A percentile compares a stretch with the other conserved stretches of the same genome.
Evolutionary conservation across 306 rosid species (phyloP).

Genomic region (Myrica gale): DNA sequence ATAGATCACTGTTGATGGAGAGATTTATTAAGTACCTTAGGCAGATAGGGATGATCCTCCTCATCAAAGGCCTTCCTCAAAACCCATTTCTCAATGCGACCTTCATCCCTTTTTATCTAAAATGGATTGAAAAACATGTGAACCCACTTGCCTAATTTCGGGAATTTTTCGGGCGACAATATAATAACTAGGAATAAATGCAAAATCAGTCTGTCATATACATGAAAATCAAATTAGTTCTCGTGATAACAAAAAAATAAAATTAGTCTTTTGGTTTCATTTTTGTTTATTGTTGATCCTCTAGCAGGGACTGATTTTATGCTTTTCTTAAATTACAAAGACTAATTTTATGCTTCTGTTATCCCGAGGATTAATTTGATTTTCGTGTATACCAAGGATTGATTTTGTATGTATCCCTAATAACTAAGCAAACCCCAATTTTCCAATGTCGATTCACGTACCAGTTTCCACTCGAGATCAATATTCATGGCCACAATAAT

Average conservation of each 20-base stretch:
- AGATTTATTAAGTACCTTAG: conserved; percentile 56
- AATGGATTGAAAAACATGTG: conserved; percentile 8
- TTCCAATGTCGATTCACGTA: conserved; percentile 19
- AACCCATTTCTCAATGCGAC: conserved; percentile 86
- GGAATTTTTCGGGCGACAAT: not conserved
- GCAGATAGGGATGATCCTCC: conserved; percentile 82
- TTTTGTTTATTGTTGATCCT: too few relatives aligned
- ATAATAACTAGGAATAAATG: too few relatives aligned
- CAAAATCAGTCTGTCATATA: too few relatives aligned
- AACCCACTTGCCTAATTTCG: not conserved
- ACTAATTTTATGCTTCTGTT: too few relatives aligned
- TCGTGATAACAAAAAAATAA: too few relatives aligned
- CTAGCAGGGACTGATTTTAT: too few relatives aligned
- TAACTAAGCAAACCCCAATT: not conserved
- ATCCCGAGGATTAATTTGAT: too few relatives aligned
- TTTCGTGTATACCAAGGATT: too few relatives aligned
- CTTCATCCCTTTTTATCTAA: conserved; percentile 71
- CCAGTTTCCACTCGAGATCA: conserved; percentile 81
- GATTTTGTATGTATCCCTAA: too few relatives aligned
- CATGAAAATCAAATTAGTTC: too few relatives aligned
- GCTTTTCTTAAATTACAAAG: too few relatives aligned
- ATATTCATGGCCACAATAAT: conserved; percentile 78
- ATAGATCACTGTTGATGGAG: not conserved
- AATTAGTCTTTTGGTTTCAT: too few relatives aligned
- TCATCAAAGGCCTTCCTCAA: conserved; percentile 92